Evolutionary conservation across 2,329 filamentous ascomycete genomes (phyloP), one percentile per base, ranked within the genome.

Genomic region (Aspergillus novoparasiticus): DNA sequence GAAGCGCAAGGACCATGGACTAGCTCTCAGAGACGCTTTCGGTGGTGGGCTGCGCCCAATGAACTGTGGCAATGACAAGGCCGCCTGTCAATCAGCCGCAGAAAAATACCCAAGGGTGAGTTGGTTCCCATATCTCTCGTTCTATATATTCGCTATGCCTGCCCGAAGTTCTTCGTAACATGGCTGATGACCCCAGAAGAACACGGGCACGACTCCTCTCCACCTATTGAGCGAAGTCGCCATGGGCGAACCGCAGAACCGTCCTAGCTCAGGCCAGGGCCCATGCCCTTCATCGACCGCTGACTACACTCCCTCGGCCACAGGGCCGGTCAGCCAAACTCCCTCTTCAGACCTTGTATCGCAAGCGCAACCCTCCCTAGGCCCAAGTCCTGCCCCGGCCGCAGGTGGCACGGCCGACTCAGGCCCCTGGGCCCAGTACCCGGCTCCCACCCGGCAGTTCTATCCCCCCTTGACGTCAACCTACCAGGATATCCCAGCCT

Each of bases 1-100:
- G 64, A 82, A 79, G 65, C 85, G 71, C 81, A 87, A 74, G 51
- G 76, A 77, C 56, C 73, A 78, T 58, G 66, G 69, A 6, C 61
- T 63, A 5, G 68, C 62, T 4, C 43, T 74, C 34, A 70, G 68
- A 36, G 71, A 76, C 50, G 65, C 69, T 0, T 72, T 76, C 10
- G 64, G 65, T 48, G 21, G 48, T 21, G 36, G 58, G 61, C 16
- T 8, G 56, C 51, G 59, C 65, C 34, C 56, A 34, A 51, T n/a
- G 43, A 28, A 30, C 34, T 14, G 4, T 43, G 6, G 58, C 58
- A 28, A 39, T 53, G 19, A 59, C 62, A 3, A 59, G 39, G 53
- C 46, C 57, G 53, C 50, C 57, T 57, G 65, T 67, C 61, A 54
- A 58, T 51, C 21, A 12, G 50, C 11, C 51, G 21, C 39, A 51